Conservation (phyloP, 192 early-diverging fungal genomes). For the Powellomyces hirtus region DNA sequence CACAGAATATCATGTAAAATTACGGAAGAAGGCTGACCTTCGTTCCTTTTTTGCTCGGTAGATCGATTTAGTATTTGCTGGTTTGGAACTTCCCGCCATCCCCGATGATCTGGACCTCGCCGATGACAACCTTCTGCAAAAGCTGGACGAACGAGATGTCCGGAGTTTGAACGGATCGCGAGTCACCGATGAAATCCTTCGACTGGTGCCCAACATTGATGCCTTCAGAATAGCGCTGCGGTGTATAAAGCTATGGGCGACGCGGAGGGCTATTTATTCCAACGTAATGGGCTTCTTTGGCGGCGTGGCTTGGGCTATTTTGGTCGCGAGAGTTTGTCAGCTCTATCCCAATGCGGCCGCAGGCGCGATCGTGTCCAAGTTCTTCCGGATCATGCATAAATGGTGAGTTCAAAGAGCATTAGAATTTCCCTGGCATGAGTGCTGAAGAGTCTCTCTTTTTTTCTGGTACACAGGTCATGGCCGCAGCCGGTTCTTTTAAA, state of each 20-base stretch:
- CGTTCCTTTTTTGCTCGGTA: conserved; percentile 21
- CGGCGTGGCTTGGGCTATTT: conserved; percentile 98
- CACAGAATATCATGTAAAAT: no score
- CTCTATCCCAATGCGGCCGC: conserved; percentile 93
- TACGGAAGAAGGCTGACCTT: no score
- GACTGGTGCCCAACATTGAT: conserved; percentile 87
- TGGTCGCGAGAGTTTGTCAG: conserved; percentile 92
- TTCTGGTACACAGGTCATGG: conserved; percentile 71
- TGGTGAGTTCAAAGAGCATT: conserved; percentile 58
- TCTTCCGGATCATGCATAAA: conserved; percentile 81
- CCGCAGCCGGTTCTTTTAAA: conserved; percentile 89
- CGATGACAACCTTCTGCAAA: conserved; percentile 81
- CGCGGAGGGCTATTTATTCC: conserved; percentile 87
- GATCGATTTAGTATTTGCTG: conserved; percentile 94
- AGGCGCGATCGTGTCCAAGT: conserved; percentile 79
- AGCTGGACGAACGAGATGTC: conserved; percentile 83
- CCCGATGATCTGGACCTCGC: conserved; percentile 82
- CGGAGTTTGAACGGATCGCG: conserved; percentile 93
- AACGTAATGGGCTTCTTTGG: conserved; percentile 98
- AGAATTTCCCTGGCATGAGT: not conserved
- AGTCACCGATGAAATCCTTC: conserved; percentile 94
- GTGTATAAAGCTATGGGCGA: conserved; percentile 97
- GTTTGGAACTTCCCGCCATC: conserved; percentile 69
- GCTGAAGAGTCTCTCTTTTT: not conserved
- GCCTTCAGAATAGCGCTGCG: conserved; percentile 87